Base-by-base conservation (phyloP, 1,284 basidiomycete species). In the Microbotryum silenes-acaulis region DNA sequence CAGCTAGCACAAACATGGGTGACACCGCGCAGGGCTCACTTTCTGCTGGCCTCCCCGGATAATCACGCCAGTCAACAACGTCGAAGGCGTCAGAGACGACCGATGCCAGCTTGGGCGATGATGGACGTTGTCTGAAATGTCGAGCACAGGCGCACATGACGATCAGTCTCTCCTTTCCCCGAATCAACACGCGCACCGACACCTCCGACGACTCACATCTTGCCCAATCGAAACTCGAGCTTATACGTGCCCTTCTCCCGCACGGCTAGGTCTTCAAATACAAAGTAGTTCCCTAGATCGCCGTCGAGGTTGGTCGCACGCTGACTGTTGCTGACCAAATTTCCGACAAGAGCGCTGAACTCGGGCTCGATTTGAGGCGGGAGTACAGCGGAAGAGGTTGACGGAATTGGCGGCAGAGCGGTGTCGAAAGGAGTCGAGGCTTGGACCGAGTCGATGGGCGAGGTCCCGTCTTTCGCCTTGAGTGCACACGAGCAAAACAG, bases 191-290 rank as follows among this genome's bases (percentile, higher is more conserved):
- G 9, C 21, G 52, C 29, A 33, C 10, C 18, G 50, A 21, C 37
- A 27, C n/a, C 14, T 56, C 33, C 29, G 16, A 29, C 21, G 16
- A 81, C 86, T 80, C 76, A 86, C 91, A 84, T 83, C 68, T 86
- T 85, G 67, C 89, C 79, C 51, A 93, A 79, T 20, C 81, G 84
- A 57, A 92, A 81, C 55, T 84, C 82, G 51, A 94, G 79, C 68
- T 84, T 81, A 76, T 86, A 94, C 18, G 80, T 81, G 18, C 91
- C 91, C 33, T 82, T 79, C 77, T 81, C 82, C 16, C 88, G 82
- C 59, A 94, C 83, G 72, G 88, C 89, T 68, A 90, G 87, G 74
- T 94, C 91, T 9, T 91, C 86, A 72, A 93, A 94, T 56, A 91
- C 78, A 72, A 94, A 92, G 75, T 88, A 92, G 44, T 88, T 78